These are phyloP conservation scores for Pisolithus orientalis DNA, from an alignment of 768 basidiomycete genomes.

Conservation along the genomic window DNA sequence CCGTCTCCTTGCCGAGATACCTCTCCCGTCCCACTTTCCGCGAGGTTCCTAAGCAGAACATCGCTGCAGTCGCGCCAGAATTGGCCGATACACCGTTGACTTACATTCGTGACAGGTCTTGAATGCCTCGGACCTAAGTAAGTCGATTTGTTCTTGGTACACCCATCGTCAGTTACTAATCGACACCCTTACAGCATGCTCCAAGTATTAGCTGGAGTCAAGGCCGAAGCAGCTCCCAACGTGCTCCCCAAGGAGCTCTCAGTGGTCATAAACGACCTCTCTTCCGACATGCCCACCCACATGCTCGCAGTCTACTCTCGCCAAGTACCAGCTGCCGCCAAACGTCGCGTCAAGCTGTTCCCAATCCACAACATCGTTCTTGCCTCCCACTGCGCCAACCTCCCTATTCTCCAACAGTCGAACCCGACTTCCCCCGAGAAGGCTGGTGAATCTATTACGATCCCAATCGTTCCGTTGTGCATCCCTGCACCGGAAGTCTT, in stretches of 20 bases:
- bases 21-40: constrained; percentile 16
- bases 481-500: constrained; percentile 71
- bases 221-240: constrained; percentile 12
- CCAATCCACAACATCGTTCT: constrained; percentile 34
- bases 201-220: constrained; percentile 23
- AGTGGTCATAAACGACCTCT: constrained; percentile 22
- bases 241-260: constrained; percentile 25
- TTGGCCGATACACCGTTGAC: constrained; percentile 14
- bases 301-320: constrained; percentile 27
- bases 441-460: constrained; percentile 14
- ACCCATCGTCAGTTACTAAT: constrained; percentile 4
- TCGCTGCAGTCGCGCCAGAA: constrained; percentile 21
- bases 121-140: constrained; percentile 23
- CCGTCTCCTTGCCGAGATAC: constrained; percentile 17
- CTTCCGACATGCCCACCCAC: constrained; percentile 26
- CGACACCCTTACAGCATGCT: constrained; percentile 19
- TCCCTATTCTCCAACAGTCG: constrained; percentile 18
- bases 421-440: constrained; percentile 6
- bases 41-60: constrained; percentile 7
- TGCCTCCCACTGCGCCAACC: constrained; percentile 24
- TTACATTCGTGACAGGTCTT: constrained; percentile 25
- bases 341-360: constrained; percentile 28
- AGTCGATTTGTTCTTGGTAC: neutral
- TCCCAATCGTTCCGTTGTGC: constrained; percentile 66
- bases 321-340: constrained; percentile 15